phyloP scores from a whole-genome alignment of 2,329 filamentous ascomycete genomes.

The Cladophialophora carrionii region DNA sequence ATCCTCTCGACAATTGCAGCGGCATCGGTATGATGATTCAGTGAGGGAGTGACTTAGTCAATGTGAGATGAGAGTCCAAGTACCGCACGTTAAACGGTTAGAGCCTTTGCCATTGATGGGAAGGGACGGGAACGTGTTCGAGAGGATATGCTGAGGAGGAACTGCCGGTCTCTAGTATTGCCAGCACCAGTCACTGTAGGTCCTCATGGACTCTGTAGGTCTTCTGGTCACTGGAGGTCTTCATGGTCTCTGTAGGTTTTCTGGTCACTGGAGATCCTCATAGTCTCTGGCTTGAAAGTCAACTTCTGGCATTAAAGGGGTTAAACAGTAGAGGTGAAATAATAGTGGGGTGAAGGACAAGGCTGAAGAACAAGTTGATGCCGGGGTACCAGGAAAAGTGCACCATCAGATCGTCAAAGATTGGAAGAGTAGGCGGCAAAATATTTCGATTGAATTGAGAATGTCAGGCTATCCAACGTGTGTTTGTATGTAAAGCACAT shows the following conservation, averaged over 20 bases:
- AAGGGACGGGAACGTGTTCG: background rate
- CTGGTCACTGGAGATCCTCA: background rate
- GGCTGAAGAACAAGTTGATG: background rate
- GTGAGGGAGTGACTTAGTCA: no score
- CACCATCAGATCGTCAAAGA: background rate
- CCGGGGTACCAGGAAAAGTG: background rate
- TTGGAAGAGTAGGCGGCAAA: background rate
- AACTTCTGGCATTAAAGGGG: background rate
- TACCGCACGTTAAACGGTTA: background rate
- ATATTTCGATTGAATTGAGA: conserved; percentile 1
- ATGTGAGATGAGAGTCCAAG: background rate
- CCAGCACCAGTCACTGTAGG: background rate
- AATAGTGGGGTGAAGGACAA: background rate
- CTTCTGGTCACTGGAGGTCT: background rate
- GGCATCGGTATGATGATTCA: no score
- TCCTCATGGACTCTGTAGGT: background rate
- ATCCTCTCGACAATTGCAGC: no score
- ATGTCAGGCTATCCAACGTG: background rate
- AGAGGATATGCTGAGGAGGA: background rate
- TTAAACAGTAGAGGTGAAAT: background rate
- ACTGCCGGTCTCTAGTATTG: background rate
- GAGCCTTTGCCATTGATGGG: background rate
- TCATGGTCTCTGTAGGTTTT: background rate
- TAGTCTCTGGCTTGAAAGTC: background rate
- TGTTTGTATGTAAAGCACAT: background rate